Conservation (phyloP, 1,139 yeast genomes). For the Magnusiomyces ingens region DNA sequence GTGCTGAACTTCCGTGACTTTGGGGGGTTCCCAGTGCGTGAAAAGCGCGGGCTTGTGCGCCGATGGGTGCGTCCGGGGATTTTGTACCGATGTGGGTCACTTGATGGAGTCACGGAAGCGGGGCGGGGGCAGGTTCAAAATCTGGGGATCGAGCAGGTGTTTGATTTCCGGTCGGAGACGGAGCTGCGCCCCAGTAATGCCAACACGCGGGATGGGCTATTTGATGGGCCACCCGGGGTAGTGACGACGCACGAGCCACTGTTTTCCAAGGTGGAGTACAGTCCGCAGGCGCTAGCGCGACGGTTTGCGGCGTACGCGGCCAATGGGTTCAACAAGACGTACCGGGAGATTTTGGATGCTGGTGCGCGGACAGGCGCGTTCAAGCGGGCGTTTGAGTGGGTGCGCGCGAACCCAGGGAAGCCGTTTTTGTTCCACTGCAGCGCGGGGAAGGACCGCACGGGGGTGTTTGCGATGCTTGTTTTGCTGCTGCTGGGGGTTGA, state of each 20-base stretch:
- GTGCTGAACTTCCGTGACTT: conserved; percentile 68
- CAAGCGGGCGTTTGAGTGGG: conserved; percentile 43
- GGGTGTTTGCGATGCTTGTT: conserved; percentile 62
- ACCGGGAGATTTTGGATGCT: conserved; percentile 47
- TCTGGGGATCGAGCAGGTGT: conserved; percentile 50
- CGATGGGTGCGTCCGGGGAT: conserved; percentile 45
- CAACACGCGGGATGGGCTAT: conserved; percentile 15
- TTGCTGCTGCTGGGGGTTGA: conserved; percentile 61
- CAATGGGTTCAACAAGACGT: conserved; percentile 58
- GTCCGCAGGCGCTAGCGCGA: conserved; percentile 59
- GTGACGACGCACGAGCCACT: conserved; percentile 55
- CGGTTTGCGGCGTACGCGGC: conserved; percentile 55
- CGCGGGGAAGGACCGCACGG: conserved; percentile 86
- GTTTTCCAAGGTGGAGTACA: conserved; percentile 48
- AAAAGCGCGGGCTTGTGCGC: conserved; percentile 8
- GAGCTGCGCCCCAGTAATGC: conserved; percentile 47
- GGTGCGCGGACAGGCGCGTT: conserved; percentile 32
- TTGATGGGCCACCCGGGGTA: conserved; percentile 29
- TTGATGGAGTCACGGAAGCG: conserved; percentile 10
- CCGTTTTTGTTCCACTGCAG: conserved; percentile 69
- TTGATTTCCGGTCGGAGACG: conserved; percentile 62
- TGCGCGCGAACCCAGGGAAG: conserved; percentile 46
- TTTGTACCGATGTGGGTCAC: conserved; percentile 54
- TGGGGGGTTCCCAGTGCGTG: conserved; percentile 62
- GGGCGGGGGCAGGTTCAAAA: conserved; percentile 30